Base-by-base conservation (phyloP, 108 stramenopile species). In the Conticribra weissflogii region DNA sequence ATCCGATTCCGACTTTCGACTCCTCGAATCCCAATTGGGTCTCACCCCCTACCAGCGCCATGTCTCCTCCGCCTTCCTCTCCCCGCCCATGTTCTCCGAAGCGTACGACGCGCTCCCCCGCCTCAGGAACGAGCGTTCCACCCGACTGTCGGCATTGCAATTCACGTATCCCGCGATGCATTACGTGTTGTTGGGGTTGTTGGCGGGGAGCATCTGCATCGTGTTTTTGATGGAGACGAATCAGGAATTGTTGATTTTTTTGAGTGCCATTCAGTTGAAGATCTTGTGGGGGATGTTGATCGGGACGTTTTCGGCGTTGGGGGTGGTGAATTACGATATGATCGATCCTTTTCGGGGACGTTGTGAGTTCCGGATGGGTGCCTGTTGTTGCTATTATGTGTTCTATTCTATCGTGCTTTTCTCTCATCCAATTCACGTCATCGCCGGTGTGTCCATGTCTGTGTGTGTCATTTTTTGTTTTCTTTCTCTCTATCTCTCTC, bases 271-370 rank as follows among this genome's bases (percentile, higher is more conserved):
- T 57, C 90, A 88, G 62, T 67, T 91, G 29, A 68, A 67, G 25
- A 72, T 91, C 62, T 51, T 91, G 80, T 87, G 81, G 78, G 54
- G 74, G 41, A 88, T 88, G 83, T 67, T 88, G 57, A 73, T 86
- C 27, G 86, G 86, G 2, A 84, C 88, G 0, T 87, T 88, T 60
- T 72, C 81, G 24, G 80, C 83, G 12, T 72, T 88, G 66, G 85
- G 74, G 18, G 72, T 85, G 18, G 81, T 88, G 9, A 76, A 73
- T 76, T 82, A 76, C 53, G 88, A 88, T 61, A 68, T 88, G 66
- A 83, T 54, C 14, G 82, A 83, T 61, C 82, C 82, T 16, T 83
- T 80, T 66, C 63, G 59, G 15, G 82, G 82, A 1, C 62, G 68
- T 44, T 83, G 75, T 60, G 53, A 68, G 49, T 76, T n/a, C n/a